Evolutionary conservation across 148 eudicot genomes (phyloP).

Genomic region (Spergularia bocconei): DNA sequence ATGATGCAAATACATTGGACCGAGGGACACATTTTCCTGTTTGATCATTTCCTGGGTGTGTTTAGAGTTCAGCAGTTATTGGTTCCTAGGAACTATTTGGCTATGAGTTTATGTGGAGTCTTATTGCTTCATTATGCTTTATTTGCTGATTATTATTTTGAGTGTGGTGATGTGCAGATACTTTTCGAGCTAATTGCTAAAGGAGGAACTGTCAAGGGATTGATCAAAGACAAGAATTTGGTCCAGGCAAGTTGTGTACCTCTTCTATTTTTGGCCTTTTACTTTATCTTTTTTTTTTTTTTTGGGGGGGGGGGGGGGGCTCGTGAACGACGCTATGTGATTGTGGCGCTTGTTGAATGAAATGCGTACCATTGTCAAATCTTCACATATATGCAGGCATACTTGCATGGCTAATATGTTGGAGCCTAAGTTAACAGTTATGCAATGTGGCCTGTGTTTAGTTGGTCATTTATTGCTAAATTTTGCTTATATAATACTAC

Average conservation of each 20-base stretch:
- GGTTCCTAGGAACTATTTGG: background rate
- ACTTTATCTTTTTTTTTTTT: background rate
- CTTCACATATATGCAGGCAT: background rate
- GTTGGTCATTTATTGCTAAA: background rate
- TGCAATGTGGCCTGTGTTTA: background rate
- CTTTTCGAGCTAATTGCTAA: slow-evolving; percentile 85
- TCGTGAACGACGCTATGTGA: background rate
- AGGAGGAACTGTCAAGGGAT: slow-evolving; percentile 94
- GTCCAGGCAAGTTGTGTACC: slow-evolving; percentile 63
- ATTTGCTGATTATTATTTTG: background rate
- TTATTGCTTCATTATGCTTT: background rate
- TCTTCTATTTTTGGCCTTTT: background rate
- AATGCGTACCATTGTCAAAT: background rate
- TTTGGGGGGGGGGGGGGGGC: background rate
- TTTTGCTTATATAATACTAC: background rate
- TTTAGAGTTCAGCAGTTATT: background rate
- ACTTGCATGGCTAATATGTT: background rate
- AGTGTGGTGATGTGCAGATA: slow-evolving; percentile 47
- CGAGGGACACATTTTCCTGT: too few species aligned
- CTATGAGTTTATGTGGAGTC: background rate
- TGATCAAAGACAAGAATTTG: slow-evolving; percentile 82
- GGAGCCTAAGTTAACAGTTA: too few species aligned
- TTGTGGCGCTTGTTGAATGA: background rate
- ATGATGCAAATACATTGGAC: too few species aligned
- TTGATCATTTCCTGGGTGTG: background rate